Conservation (phyloP, 805 yeast species). For the Wickerhamiella dianesei region DNA sequence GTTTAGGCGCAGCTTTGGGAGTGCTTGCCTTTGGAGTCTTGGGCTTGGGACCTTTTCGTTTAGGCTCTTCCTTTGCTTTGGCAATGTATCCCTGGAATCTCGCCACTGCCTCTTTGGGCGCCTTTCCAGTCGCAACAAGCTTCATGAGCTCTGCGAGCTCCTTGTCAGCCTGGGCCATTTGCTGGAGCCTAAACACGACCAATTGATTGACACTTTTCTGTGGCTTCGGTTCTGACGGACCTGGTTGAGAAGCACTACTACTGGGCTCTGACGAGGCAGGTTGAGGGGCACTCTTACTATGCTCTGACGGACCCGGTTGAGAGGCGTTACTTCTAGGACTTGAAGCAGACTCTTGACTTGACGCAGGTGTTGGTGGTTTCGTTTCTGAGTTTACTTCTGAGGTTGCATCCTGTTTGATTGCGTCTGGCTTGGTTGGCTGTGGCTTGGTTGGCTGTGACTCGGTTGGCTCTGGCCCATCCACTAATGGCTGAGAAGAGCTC, state of each 20-base stretch:
- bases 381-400: not conserved
- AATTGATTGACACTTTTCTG: conserved; percentile 38
- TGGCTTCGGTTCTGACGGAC: not conserved
- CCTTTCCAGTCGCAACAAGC: conserved; percentile 72
- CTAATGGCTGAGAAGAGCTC: too few relatives aligned
- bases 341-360: not conserved
- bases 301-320: not conserved
- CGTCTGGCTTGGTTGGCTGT: too few relatives aligned
- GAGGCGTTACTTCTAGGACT: too few relatives aligned
- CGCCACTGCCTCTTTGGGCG: conserved; percentile 54
- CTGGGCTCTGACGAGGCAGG: too few relatives aligned
- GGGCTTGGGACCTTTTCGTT: not conserved
- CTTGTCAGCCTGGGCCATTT: conserved; percentile 63
- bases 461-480: too few relatives aligned
- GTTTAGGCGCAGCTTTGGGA: conserved; percentile 44
- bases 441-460: too few relatives aligned
- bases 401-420: too few relatives aligned
- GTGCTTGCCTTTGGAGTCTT: not conserved
- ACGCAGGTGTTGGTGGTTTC: not conserved
- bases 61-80: conserved; percentile 61
- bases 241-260: not conserved
- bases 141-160: conserved; percentile 63
- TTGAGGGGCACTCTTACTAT: not conserved
- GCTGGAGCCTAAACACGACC: conserved; percentile 74
- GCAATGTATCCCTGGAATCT: conserved; percentile 72